Percentiles rank a stretch among this genome's conserved stretches.
Evolutionary conservation across 306 rosid species (phyloP).

Genomic region (Gastrolobium bilobum): DNA sequence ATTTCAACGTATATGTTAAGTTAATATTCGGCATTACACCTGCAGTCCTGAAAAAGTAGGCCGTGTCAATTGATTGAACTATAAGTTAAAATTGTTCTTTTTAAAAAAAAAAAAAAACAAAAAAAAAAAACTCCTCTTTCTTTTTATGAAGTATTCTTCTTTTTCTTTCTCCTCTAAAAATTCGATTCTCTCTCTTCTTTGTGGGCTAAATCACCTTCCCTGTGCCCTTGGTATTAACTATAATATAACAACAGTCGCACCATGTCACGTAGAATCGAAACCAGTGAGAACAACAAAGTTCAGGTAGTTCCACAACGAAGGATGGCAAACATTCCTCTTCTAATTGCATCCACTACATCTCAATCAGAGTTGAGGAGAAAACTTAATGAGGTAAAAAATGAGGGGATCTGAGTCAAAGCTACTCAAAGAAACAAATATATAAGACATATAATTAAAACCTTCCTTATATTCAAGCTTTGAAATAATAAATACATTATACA

Average conservation of each 20-base stretch:
- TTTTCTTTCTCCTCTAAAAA: not conserved
- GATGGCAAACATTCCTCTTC: not conserved
- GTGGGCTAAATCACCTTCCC: not conserved
- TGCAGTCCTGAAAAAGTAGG: too few relatives aligned
- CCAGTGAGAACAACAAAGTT: not conserved
- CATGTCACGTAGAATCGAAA: not conserved
- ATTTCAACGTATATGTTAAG: too few relatives aligned
- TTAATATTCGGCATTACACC: too few relatives aligned
- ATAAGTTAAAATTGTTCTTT: too few relatives aligned
- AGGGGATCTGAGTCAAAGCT: not conserved
- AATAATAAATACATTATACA: constrained; percentile 36
- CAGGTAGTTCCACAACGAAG: constrained; percentile 4
- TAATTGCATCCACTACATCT: not conserved
- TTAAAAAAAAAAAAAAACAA: too few relatives aligned
- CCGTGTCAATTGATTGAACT: too few relatives aligned
- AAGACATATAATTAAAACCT: not conserved
- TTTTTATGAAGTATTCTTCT: not conserved
- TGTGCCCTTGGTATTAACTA: not conserved
- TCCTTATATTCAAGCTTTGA: not conserved
- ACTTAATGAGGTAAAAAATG: not conserved
- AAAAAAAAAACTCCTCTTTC: too few relatives aligned
- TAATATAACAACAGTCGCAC: not conserved
- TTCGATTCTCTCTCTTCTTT: not conserved
- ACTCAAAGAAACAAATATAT: not conserved
- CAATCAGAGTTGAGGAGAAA: not conserved